Base-by-base conservation (phyloP, 331 rosid species). In the Acacia concinna region DNA sequence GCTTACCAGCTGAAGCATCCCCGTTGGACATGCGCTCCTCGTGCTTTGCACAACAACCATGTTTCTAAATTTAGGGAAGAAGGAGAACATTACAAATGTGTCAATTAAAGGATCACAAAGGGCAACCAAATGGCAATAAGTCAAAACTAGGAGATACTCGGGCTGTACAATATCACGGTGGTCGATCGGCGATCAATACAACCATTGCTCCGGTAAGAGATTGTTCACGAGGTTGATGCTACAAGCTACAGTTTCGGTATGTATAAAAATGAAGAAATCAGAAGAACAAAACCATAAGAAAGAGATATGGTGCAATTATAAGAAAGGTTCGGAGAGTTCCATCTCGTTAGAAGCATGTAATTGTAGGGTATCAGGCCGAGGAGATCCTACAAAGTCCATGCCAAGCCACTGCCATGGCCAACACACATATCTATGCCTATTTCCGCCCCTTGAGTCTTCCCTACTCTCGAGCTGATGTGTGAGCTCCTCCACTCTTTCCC, bases 391-490 rank as follows among this genome's bases (percentile, higher is more conserved):
- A 23, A 83, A 90, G 85, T 93, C 96, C 81, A 93, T 6, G 60
- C 99, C 99, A 46, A 91, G 98, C 99, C 98, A 95, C 71, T 95
- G 93, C 99, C 99, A 95, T 6, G 98, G 99, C 99, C 99, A 93
- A 87, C 99, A 95, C 71, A 87, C 90, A 78, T 95, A 95, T 86
- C 98, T 93, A 64, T 93, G 97, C 70, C 91, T 82, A 71, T 71
- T 86, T 75, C 66, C 81, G 74, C 92, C 87, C 79, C 86, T 84
- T 0, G 83, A 83, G 70, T 91, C 98, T 86, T 91, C 99, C 76
- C 88, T 77, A 69, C 85, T 91, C 71, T 95, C 99, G 13, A 93
- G 97, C 86, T 93, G 99, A 51, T 82, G 93, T 18, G 97, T 95
- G 74, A 93, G 96, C 82, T 95, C 97, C 86, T 95, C 99, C 63